Evolutionary conservation across 495 filamentous ascomycete genomes (phyloP), one percentile per base, ranked within the genome.

Genomic region (Aspergillus coremiiformis): DNA sequence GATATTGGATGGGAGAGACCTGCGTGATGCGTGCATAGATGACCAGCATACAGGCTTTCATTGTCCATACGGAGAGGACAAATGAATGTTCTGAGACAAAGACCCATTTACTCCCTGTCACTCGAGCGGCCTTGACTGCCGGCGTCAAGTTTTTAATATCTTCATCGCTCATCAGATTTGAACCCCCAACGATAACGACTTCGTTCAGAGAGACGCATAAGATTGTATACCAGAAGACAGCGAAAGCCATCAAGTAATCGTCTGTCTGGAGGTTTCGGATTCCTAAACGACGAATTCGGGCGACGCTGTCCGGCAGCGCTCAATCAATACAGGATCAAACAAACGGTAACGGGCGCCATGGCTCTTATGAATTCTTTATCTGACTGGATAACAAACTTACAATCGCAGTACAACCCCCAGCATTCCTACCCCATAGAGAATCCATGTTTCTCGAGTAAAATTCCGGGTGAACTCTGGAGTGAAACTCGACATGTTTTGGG

Each of bases 11-110:
- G 46, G 30, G n/a, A n/a, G 37, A 10, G 14, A 57, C 68, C 56
- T 71, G 68, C 72, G 76, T 77, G 59, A 78, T 65, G 51, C 76
- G 71, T 29, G 66, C 60, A 64, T 78, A 82, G 39, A 81, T 76
- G 37, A 79, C 70, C 52, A 82, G 58, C 75, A 81, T 78, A 62
- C 76, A 79, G 12, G 65, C 58, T 60, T 82, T 82, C 57, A 75
- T 57, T 14, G 64, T 66, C 68, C 72, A 81, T 22, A 82, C 67
- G 5, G 66, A 59, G 19, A 78, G 67, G 11, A 82, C 50, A 58
- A 80, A 79, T 5, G 68, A 65, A 57, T 79, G 70, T 47, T 81
- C 78, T 12, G 76, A 78, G 24, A 80, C 72, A 45, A 79, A 69
- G 5, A 81, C 78, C 69, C 76, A 78, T 68, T 82, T 82, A 39